A percentile compares a stretch with the other conserved stretches of the same genome.
Evolutionary conservation across 2,329 filamentous ascomycete genomes (phyloP).

Genomic region (Ascochyta pisi): DNA sequence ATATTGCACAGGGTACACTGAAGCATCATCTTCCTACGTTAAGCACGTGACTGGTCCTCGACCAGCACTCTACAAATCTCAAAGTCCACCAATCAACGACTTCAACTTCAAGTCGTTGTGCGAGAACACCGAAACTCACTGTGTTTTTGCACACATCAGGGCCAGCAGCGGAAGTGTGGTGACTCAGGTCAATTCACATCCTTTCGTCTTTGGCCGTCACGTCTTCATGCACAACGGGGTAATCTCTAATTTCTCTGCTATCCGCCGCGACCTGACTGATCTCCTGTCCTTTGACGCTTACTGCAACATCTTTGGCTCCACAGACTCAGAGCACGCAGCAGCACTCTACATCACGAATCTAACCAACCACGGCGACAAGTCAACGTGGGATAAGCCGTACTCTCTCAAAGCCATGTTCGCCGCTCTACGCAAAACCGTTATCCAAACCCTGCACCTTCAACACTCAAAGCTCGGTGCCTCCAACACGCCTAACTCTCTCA

Average conservation of each 20-base stretch:
- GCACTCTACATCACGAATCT: constrained; percentile 58
- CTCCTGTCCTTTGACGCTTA: constrained; percentile 58
- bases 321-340: constrained; percentile 61
- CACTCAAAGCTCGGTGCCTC: constrained; percentile 48
- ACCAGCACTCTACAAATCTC: constrained; percentile 61
- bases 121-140: constrained; percentile 58
- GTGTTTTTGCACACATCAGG: constrained; percentile 62
- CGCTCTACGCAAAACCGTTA: constrained; percentile 56
- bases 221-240: constrained; percentile 65
- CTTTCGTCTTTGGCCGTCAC: constrained; percentile 62
- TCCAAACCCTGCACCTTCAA: constrained; percentile 57
- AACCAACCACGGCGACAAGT: constrained; percentile 47
- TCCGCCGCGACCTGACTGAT: constrained; percentile 56
- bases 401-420: constrained; percentile 51
- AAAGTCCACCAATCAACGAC: constrained; percentile 60
- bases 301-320: constrained; percentile 57
- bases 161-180: constrained; percentile 58
- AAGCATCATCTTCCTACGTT: constrained; percentile 51
- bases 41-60: constrained; percentile 48
- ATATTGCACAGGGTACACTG: constrained; percentile 52
- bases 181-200: constrained; percentile 61
- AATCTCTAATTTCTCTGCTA: constrained; percentile 55
- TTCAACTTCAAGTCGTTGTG: constrained; percentile 62
- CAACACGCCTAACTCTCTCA: constrained; percentile 57
- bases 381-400: constrained; percentile 55